A percentile compares a stretch with the other conserved stretches of the same genome.
phyloP scores from a whole-genome alignment of 257 asterid genomes.

The Asclepias syriaca region DNA sequence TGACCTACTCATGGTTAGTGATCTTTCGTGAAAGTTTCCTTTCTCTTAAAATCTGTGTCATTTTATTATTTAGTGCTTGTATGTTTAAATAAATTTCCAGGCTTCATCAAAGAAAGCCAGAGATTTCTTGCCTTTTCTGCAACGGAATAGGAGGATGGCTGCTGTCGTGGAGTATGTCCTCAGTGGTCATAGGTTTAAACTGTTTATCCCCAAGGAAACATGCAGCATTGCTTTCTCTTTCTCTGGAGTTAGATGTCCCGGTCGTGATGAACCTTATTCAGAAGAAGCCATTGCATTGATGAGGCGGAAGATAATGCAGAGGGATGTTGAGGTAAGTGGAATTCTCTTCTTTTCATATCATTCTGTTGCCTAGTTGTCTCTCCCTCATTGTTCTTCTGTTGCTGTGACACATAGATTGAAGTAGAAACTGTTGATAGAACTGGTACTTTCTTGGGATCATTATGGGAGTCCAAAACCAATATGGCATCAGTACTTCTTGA shows the following conservation, averaged over 20 bases:
- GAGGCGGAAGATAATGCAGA: slow-evolving; percentile 99
- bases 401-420: slow-evolving; percentile 52
- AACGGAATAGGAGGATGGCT: slow-evolving; percentile 80
- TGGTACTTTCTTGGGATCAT: slow-evolving; percentile 90
- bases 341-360: slow-evolving; percentile 5
- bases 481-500: slow-evolving; percentile 73
- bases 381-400: slow-evolving; percentile 11
- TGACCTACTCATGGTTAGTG: slow-evolving; percentile 75
- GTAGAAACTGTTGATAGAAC: slow-evolving; percentile 96
- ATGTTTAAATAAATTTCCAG: slow-evolving; percentile 31
- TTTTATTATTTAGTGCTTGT: neutral
- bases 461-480: slow-evolving; percentile 83
- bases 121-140: slow-evolving; percentile 89
- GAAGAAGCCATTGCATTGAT: slow-evolving; percentile 95
- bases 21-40: neutral
- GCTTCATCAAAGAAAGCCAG: slow-evolving; percentile 76
- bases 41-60: neutral
- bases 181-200: slow-evolving; percentile 90
- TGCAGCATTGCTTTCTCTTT: slow-evolving; percentile 88
- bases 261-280: slow-evolving; percentile 85
- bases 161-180: slow-evolving; percentile 93
- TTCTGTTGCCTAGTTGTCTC: neutral
- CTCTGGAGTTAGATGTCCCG: slow-evolving; percentile 98
- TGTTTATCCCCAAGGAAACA: slow-evolving; percentile 88
- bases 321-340: slow-evolving; percentile 84